A percentile compares a stretch with the other conserved stretches of the same genome.
Conservation (phyloP, 2,329 filamentous ascomycete species). For the Onygena corvina region DNA sequence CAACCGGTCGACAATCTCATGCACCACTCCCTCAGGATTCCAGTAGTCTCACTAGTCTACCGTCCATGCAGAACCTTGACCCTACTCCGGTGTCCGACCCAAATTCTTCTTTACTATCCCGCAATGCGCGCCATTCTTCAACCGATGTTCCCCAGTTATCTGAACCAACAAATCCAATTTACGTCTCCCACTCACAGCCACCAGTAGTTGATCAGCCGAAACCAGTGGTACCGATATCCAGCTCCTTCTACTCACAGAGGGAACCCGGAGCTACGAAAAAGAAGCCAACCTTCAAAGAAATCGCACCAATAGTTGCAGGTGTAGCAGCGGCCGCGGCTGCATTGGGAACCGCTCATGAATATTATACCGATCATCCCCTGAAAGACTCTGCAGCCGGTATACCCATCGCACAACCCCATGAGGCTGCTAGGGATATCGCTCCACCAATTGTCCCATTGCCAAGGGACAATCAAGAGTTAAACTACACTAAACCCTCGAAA, state of each 20-base stretch:
- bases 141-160: background rate
- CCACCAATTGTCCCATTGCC: background rate
- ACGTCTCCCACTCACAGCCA: slow-evolving; percentile 40
- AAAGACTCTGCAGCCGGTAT: background rate
- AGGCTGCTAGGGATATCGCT: background rate
- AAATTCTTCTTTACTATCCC: slow-evolving; percentile 46
- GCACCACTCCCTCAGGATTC: slow-evolving; percentile 10
- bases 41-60: background rate
- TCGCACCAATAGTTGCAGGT: slow-evolving; percentile 21
- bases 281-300: slow-evolving; percentile 18
- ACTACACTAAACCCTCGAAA: background rate
- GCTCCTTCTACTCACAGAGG: slow-evolving; percentile 48
- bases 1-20: slow-evolving; percentile 34
- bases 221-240: slow-evolving; percentile 60
- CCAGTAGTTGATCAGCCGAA: slow-evolving; percentile 76
- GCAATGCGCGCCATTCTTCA: slow-evolving; percentile 21
- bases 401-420: background rate
- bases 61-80: slow-evolving; percentile 49
- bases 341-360: background rate
- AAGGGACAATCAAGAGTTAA: background rate
- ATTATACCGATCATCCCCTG: slow-evolving; percentile 1
- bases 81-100: slow-evolving; percentile 57
- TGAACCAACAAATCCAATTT: slow-evolving; percentile 5
- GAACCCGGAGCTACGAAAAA: slow-evolving; percentile 15
- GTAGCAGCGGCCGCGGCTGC: background rate